phyloP scores from a whole-genome alignment of 1,284 basidiomycete species.

The Cryptococcus sp. region DNA sequence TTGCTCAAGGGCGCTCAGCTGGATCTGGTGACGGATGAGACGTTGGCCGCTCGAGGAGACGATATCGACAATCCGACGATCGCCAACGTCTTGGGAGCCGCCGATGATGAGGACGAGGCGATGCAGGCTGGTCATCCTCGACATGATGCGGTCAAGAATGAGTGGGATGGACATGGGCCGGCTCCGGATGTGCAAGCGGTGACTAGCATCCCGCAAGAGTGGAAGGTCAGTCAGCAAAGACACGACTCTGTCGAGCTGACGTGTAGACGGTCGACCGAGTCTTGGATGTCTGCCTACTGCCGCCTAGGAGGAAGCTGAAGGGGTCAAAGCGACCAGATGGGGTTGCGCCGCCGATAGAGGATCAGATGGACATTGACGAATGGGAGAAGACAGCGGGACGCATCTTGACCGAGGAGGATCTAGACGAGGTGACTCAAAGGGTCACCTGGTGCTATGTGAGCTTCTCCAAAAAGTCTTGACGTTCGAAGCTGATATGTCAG shows the following conservation, averaged over 20 bases:
- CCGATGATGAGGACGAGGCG: constrained; percentile 9
- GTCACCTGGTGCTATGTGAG: constrained; percentile 41
- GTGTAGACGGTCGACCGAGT: constrained; percentile 67
- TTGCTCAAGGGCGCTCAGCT: constrained; percentile 63
- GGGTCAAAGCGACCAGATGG: constrained; percentile 30
- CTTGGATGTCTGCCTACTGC: constrained; percentile 64
- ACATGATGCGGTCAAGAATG: constrained; percentile 8
- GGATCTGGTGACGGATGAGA: constrained; percentile 53
- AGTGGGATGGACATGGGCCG: constrained; percentile 32
- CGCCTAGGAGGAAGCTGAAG: too few species aligned
- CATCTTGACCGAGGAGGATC: constrained; percentile 53
- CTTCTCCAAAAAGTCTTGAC: too few species aligned
- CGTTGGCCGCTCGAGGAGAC: constrained; percentile 41
- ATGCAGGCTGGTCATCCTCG: constrained; percentile 2
- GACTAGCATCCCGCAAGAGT: constrained; percentile 57
- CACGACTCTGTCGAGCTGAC: constrained; percentile 4
- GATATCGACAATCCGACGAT: constrained; percentile 42
- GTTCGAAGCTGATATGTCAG: constrained; percentile 48
- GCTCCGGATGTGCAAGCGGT: constrained; percentile 58
- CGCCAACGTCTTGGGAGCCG: constrained; percentile 38
- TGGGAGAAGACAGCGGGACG: constrained; percentile 55
- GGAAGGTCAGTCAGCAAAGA: constrained; percentile 33
- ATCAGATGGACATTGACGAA: constrained; percentile 45
- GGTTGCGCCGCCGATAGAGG: constrained; percentile 23
- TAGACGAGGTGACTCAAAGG: constrained; percentile 51